A percentile compares a stretch with the other conserved stretches of the same genome.
These are phyloP conservation scores for Fusarium hainanense DNA, from an alignment of 2,329 filamentous ascomycete genomes.

Conservation along the genomic window DNA sequence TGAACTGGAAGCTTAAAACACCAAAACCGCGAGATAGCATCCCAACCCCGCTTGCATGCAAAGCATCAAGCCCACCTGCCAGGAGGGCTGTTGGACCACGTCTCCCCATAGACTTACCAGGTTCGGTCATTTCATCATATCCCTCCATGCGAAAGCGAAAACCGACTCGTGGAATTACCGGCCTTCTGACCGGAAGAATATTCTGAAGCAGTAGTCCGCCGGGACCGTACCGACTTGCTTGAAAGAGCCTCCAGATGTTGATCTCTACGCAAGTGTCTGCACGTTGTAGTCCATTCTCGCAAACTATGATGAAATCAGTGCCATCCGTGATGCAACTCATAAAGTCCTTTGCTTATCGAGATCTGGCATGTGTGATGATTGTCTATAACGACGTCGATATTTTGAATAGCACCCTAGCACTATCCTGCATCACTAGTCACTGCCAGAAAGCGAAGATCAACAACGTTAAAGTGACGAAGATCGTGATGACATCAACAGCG, in stretches of 20 bases:
- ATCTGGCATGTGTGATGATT: background rate
- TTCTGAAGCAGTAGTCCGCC: constrained; percentile 5
- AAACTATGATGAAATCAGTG: constrained; percentile 13
- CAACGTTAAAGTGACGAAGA: background rate
- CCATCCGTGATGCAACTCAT: constrained; percentile 21
- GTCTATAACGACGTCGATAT: background rate
- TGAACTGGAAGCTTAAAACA: background rate
- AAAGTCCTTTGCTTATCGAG: constrained; percentile 16
- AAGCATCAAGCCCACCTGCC: constrained; percentile 8
- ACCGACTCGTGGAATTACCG: constrained; percentile 20
- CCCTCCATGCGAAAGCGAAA: constrained; percentile 4
- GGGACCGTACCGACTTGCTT: constrained; percentile 6
- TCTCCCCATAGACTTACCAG: background rate
- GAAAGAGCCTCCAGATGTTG: constrained; percentile 15
- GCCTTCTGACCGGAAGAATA: background rate
- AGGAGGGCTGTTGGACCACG: constrained; percentile 22
- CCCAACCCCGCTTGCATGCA: constrained; percentile 21
- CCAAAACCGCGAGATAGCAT: constrained; percentile 1
- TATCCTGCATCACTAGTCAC: background rate
- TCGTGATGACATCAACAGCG: constrained; percentile 1
- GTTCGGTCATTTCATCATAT: background rate
- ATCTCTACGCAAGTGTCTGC: constrained; percentile 12
- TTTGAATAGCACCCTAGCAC: background rate
- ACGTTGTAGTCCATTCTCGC: background rate
- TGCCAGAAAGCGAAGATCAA: background rate